Percentiles rank a stretch among this genome's conserved stretches.
Conservation (phyloP, 108 stramenopile genomes). For the Conticribra guillardii region DNA sequence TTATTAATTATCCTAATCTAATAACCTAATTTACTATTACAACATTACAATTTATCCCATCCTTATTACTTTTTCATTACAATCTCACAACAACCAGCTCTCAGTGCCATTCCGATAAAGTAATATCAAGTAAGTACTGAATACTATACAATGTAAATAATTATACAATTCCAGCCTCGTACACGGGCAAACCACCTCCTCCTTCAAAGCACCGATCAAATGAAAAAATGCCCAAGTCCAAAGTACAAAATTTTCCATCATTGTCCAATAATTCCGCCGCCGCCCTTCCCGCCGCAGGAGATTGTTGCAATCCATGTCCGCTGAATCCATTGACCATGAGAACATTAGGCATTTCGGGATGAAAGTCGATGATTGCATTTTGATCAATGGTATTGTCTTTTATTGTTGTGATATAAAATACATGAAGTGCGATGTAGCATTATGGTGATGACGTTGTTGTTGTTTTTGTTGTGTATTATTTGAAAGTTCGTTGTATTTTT, state of each 20-base stretch:
- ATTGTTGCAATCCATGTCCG: constrained; percentile 80
- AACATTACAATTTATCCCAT: no score
- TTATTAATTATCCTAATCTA: no score
- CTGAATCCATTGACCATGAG: constrained; percentile 72
- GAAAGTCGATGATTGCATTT: constrained; percentile 82
- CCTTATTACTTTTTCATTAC: no score
- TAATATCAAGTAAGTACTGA: no score
- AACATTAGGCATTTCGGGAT: constrained; percentile 73
- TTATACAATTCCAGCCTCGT: constrained; percentile 61
- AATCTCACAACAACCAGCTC: no score
- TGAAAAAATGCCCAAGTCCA: constrained; percentile 66
- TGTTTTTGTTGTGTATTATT: no score
- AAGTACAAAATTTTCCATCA: constrained; percentile 50
- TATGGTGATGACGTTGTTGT: no score
- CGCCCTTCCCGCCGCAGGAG: constrained; percentile 70
- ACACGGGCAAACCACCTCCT: constrained; percentile 30
- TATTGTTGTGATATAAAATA: neutral
- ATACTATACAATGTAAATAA: no score
- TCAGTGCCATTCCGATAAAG: no score
- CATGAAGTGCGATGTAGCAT: neutral
- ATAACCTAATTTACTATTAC: no score
- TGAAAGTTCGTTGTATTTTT: no score
- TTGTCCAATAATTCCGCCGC: constrained; percentile 63
- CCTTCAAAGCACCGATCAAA: constrained; percentile 54
- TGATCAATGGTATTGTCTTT: constrained; percentile 76